A percentile compares a stretch with the other conserved stretches of the same genome.
Evolutionary conservation across 148 eudicot species (phyloP).

Genomic region (Rhododendron griersonianum): DNA sequence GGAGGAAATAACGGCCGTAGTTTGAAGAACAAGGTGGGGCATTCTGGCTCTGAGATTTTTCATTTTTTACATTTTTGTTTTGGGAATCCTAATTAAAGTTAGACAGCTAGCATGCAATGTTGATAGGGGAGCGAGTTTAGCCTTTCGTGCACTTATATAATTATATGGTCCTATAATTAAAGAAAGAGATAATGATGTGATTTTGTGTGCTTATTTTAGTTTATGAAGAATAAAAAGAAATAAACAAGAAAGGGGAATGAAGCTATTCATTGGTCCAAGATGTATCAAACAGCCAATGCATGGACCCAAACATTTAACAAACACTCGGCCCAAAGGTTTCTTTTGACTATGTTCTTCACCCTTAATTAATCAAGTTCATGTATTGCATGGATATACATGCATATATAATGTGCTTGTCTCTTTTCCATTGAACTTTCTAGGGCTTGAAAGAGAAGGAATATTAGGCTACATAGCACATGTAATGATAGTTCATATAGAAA

Average conservation of each 20-base stretch:
- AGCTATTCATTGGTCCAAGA: too few species aligned
- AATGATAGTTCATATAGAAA: too few species aligned
- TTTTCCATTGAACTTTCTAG: background rate
- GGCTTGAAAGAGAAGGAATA: background rate
- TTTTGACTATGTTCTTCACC: background rate
- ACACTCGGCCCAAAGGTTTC: background rate
- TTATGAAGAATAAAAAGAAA: too few species aligned
- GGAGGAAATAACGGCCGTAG: too few species aligned
- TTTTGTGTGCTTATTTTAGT: too few species aligned
- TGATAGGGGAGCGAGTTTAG: background rate
- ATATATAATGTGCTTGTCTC: too few species aligned
- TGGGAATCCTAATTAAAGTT: background rate
- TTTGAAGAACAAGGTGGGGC: background rate
- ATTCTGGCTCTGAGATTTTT: background rate
- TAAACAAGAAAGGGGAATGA: too few species aligned
- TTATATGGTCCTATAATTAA: background rate
- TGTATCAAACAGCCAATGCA: too few species aligned
- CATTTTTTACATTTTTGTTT: background rate
- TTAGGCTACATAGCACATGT: background rate
- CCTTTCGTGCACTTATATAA: background rate
- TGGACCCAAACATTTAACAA: background rate
- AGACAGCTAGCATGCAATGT: slow-evolving; percentile 25
- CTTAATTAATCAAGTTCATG: background rate
- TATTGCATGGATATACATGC: background rate
- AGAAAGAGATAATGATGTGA: too few species aligned